These are phyloP conservation scores for Linnemannia zychae DNA, from an alignment of 192 early-diverging fungal species.

Conservation along the genomic window DNA sequence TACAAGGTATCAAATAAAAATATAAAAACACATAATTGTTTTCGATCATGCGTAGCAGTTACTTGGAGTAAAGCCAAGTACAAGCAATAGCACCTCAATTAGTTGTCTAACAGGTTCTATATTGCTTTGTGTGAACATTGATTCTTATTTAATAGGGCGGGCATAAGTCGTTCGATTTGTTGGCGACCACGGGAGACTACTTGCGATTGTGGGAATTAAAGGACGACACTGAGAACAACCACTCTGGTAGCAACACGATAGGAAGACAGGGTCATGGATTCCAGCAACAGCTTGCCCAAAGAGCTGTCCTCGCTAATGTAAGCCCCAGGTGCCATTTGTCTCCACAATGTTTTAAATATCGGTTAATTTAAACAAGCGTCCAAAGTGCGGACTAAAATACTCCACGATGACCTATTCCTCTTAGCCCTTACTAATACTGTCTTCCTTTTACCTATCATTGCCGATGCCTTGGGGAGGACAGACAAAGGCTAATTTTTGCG, in stretches of 20 bases:
- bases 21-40: background rate
- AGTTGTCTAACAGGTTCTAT: background rate
- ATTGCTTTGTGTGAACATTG: background rate
- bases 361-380: background rate
- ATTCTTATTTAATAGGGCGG: conserved; percentile 27
- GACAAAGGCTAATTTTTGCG: conserved; percentile 81
- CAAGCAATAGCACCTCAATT: background rate
- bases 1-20: conserved; percentile 63
- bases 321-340: conserved; percentile 6
- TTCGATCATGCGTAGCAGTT: background rate
- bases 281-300: conserved; percentile 58
- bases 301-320: conserved; percentile 74
- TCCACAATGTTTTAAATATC: background rate
- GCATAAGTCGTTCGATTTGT: conserved; percentile 70
- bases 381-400: background rate
- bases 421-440: background rate
- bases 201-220: conserved; percentile 90
- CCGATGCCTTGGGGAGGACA: conserved; percentile 9
- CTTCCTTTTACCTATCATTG: background rate
- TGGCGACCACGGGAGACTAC: conserved; percentile 92
- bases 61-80: background rate
- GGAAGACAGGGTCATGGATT: conserved; percentile 43
- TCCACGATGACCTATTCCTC: background rate
- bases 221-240: conserved; percentile 64
- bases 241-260: conserved; percentile 53